A percentile compares a stretch with the other conserved stretches of the same genome.
These are phyloP conservation scores for Galerina sulciceps DNA, from an alignment of 768 basidiomycete genomes.

Conservation along the genomic window DNA sequence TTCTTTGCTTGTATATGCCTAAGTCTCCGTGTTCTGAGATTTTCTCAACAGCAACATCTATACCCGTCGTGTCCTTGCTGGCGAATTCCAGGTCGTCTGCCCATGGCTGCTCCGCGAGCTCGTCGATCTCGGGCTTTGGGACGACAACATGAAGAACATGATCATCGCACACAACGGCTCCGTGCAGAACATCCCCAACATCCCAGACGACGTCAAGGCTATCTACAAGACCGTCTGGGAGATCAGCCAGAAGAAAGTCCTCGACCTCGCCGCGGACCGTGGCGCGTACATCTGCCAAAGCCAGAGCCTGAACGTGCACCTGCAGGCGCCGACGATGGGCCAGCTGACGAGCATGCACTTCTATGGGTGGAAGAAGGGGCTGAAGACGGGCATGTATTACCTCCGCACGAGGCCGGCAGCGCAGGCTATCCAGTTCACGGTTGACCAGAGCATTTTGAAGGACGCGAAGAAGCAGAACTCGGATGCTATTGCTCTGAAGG, in stretches of 20 bases:
- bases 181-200: constrained; percentile 82
- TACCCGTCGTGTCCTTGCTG: constrained; percentile 97
- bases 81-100: constrained; percentile 99
- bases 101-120: constrained; percentile 99
- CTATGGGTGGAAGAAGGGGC: constrained; percentile 99
- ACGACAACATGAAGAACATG: constrained; percentile 99
- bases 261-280: constrained; percentile 98
- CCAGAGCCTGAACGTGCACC: constrained; percentile 92
- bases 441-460: constrained; percentile 82
- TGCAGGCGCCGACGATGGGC: constrained; percentile 85
- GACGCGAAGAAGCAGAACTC: constrained; percentile 55
- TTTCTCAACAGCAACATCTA: constrained; percentile 84
- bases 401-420: constrained; percentile 93
- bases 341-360: constrained; percentile 98
- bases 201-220: constrained; percentile 91
- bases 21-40: constrained; percentile 5
- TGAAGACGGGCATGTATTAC: constrained; percentile 99
- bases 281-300: constrained; percentile 98
- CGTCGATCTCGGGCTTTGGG: constrained; percentile 93
- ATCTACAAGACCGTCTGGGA: constrained; percentile 99
- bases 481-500: constrained; percentile 26
- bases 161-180: constrained; percentile 97
- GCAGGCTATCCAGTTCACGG: constrained; percentile 97
- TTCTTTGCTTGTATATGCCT: not conserved
- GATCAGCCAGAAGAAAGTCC: constrained; percentile 97